A percentile compares a stretch with the other conserved stretches of the same genome.
Evolutionary conservation across 2,329 filamentous ascomycete species (phyloP).

Genomic region (Ceratocystis diversiconidia): DNA sequence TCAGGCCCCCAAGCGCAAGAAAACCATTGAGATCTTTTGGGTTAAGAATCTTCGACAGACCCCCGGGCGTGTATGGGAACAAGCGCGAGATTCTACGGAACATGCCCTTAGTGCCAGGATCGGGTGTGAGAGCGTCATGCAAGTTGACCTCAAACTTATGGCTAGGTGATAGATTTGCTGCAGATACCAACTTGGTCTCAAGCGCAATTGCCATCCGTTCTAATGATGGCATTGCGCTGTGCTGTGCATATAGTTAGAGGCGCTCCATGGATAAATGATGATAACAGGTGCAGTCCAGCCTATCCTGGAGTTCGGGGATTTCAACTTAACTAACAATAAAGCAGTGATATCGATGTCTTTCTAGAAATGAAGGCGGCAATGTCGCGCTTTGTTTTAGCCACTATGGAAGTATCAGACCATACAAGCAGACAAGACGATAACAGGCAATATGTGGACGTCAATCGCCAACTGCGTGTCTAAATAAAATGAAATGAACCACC

Average conservation of each 20-base stretch:
- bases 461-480: too few relatives aligned
- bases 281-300: neutral
- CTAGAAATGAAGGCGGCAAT: neutral
- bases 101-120: constrained; percentile 59
- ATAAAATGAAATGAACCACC: neutral
- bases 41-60: constrained; percentile 62
- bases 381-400: neutral
- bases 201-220: too few relatives aligned
- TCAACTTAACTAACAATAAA: neutral
- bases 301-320: too few relatives aligned
- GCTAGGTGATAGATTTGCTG: neutral
- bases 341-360: neutral
- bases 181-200: neutral
- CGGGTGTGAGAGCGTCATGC: constrained; percentile 29
- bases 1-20: constrained; percentile 57
- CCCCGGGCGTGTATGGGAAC: constrained; percentile 60
- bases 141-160: constrained; percentile 20
- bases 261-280: neutral
- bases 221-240: neutral
- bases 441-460: neutral
- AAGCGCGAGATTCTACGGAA: constrained; percentile 48
- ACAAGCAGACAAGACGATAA: neutral
- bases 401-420: neutral
- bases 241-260: neutral
- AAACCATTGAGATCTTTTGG: constrained; percentile 66